A percentile compares a stretch with the other conserved stretches of the same genome.
phyloP scores from a whole-genome alignment of 2,329 filamentous ascomycete species.

The Colletotrichum brevisporum region DNA sequence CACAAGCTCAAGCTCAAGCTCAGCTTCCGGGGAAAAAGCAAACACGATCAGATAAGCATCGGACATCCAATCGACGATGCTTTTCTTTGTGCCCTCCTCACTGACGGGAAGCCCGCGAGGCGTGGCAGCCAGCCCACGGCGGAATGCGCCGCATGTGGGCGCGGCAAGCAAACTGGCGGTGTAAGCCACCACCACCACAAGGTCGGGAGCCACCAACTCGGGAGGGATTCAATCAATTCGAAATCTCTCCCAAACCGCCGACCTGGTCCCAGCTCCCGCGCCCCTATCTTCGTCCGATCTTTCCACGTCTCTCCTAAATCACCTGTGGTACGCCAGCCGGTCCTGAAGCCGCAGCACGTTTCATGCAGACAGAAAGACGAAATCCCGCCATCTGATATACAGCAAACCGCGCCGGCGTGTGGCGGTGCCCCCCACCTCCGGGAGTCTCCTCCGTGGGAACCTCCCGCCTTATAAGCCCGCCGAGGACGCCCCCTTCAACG shows the following conservation, averaged over 20 bases:
- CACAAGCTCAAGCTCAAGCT: too few relatives aligned
- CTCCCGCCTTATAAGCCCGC: background rate
- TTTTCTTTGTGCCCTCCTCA: background rate
- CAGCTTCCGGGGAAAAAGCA: background rate
- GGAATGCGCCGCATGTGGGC: background rate
- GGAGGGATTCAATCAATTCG: background rate
- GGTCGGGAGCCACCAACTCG: background rate
- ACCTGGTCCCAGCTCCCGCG: background rate
- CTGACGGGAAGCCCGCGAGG: background rate
- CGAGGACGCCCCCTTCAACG: too few relatives aligned
- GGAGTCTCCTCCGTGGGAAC: background rate
- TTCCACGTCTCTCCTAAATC: background rate
- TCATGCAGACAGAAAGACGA: slow-evolving; percentile 12
- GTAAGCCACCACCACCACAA: background rate
- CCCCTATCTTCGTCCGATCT: slow-evolving; percentile 20
- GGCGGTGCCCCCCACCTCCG: slow-evolving; percentile 5
- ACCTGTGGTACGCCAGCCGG: background rate
- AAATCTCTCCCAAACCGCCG: background rate
- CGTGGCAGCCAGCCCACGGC: too few relatives aligned
- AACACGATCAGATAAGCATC: background rate
- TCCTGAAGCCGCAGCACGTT: slow-evolving; percentile 27
- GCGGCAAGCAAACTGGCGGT: background rate
- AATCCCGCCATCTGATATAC: background rate
- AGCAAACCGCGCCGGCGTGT: slow-evolving; percentile 16
- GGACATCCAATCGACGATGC: background rate